These are phyloP conservation scores for Paracoccidioides brasiliensis DNA, from an alignment of 2,329 filamentous ascomycete genomes.

Conservation along the genomic window DNA sequence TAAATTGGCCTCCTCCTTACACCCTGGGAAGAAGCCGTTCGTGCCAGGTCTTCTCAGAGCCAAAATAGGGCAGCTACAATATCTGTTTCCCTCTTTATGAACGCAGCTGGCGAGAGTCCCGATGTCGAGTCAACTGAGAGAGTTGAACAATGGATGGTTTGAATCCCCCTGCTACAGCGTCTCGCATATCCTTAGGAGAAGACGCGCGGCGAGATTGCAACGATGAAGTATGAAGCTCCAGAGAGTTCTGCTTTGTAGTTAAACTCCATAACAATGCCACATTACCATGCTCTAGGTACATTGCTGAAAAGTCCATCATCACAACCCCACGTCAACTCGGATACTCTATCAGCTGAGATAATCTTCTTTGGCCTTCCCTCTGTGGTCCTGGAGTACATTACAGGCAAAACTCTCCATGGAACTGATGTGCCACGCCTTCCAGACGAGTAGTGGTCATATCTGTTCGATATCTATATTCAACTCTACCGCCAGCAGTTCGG, in stretches of 20 bases:
- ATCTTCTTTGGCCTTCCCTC: constrained; percentile 7
- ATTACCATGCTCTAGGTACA: constrained; percentile 3
- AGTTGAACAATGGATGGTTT: constrained; percentile 5
- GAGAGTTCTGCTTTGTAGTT: not conserved
- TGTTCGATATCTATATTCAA: not conserved
- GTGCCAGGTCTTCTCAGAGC: constrained; percentile 5
- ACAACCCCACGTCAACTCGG: constrained; percentile 10
- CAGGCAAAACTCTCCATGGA: constrained; percentile 2
- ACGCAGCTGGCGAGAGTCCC: not conserved
- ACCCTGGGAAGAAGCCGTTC: constrained; percentile 5
- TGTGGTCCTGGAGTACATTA: constrained; percentile 5
- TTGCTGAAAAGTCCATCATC: constrained; percentile 12
- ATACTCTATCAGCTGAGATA: constrained; percentile 6
- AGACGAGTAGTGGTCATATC: not conserved
- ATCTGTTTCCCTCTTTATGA: constrained; percentile 7
- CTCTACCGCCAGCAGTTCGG: not conserved
- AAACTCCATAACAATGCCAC: not conserved
- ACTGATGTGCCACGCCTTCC: not conserved
- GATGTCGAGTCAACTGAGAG: not conserved
- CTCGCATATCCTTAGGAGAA: not conserved
- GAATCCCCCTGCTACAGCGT: constrained; percentile 7
- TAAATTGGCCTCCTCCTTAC: not conserved
- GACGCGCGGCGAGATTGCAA: not conserved
- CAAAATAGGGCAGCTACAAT: constrained; percentile 8
- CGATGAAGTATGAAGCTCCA: not conserved